Evolutionary conservation across 768 basidiomycete genomes (phyloP), one percentile per base, ranked within the genome.

Genomic region (Naganishia vishniacii): DNA sequence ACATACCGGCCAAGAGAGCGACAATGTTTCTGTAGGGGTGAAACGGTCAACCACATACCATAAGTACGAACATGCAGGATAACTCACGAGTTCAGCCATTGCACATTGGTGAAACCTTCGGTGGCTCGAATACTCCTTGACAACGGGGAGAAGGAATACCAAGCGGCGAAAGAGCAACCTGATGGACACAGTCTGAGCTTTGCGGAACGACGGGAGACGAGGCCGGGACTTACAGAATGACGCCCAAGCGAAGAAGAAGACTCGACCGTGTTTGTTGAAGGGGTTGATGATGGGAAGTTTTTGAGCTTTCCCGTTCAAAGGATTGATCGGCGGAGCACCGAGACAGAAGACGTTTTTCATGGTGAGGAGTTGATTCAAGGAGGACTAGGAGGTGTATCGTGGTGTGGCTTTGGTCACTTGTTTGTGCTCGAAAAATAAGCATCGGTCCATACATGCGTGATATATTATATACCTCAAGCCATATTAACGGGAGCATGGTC

Each of bases 41-140:
- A 34, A 32, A 23, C n/a, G n/a, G n/a, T n/a, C n/a, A n/a, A n/a
- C n/a, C n/a, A n/a, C n/a, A n/a, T n/a, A n/a, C n/a, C n/a, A n/a
- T n/a, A n/a, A n/a, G n/a, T n/a, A n/a, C n/a, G n/a, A n/a, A n/a
- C n/a, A n/a, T n/a, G n/a, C n/a, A n/a, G 7, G 26, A 48, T 4
- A 29, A 51, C 49, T 51, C 29, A 51, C 49, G 49, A 51, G 68
- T 72, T 70, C 20, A 65, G 56, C 56, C 84, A 79, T 72, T 84
- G 78, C 5, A 71, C 77, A 13, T 78, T 68, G 5, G 82, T 81
- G 29, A 85, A 75, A 0, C 80, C 73, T 62, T 85, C 79, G 72
- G 85, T 84, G 26, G 72, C 69, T 67, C 80, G 80, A 74, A 85
- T 84, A 34, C 80, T 82, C 11, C 83, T 81, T 0, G 83, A 81